Evolutionary conservation across 108 stramenopile species (phyloP), one percentile per base, ranked within the genome.

Genomic region (Pseudonitzschia pungens): DNA sequence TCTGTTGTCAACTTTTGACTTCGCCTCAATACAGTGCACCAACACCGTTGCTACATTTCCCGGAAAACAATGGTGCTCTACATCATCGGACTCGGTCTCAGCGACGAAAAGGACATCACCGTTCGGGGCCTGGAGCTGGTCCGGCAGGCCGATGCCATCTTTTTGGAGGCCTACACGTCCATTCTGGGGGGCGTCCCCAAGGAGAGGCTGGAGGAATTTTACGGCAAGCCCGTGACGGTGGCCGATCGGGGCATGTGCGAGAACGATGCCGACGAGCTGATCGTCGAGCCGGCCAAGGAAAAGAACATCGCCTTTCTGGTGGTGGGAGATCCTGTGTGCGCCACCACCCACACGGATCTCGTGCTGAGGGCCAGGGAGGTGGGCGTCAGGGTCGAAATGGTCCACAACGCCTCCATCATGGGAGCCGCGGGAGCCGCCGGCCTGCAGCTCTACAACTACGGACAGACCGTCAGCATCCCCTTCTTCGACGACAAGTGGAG

Each of bases 401-500:
- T 99, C 16, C 98, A 99, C 81, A 99, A 99, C 83, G 98, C 99
- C 10, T 94, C 92, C 32, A 96, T 97, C 74, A 99, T 99, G 99
- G 96, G 96, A 21, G 99, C 98, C 8, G 97, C 90, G 28, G 99
- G 95, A 48, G 86, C 91, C 28, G 97, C 96, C 80, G 99, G 99
- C 6, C 80, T 99, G 74, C 98, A 97, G 76, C 77, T 99, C 1
- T 99, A 99, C 84, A 96, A 92, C 64, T 99, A 97, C 83, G 99
- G 99, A 52, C 94, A 97, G 43, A 98, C 98, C 0, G 96, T 99
- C 33, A 96, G 96, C 50, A 96, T 99, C 59, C 98, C 98, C 21
- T 97, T 96, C 78, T 99, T 97, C 80, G 90, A 94, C 64, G 90
- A 89, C 22, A 92, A 91, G 57, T 99, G 99, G 99, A 83, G 90